Percentiles rank a stretch among this genome's conserved stretches.
Conservation (phyloP, 1,284 basidiomycete genomes). For the Pseudozyma tsukubaensis region DNA sequence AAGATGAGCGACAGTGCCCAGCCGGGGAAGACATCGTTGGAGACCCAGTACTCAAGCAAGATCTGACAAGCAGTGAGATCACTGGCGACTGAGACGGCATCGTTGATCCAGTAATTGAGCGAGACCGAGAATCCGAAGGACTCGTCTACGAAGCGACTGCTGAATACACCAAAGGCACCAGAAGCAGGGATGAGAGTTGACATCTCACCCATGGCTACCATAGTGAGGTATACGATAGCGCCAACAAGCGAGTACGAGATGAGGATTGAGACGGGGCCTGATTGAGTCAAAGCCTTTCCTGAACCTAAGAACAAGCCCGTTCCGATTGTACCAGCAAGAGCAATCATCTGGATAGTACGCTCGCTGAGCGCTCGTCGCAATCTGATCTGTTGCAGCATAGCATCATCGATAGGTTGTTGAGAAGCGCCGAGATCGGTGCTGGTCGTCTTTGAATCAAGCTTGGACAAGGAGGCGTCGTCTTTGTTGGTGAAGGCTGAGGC, state of each 20-base stretch:
- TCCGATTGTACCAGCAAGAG: slow-evolving; percentile 73
- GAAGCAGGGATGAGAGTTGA: slow-evolving; percentile 56
- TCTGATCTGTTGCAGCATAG: slow-evolving; percentile 30
- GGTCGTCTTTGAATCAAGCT: slow-evolving; percentile 18
- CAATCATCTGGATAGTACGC: slow-evolving; percentile 70
- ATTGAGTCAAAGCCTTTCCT: slow-evolving; percentile 70
- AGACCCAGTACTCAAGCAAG: slow-evolving; percentile 45
- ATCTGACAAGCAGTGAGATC: slow-evolving; percentile 73
- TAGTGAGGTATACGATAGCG: slow-evolving; percentile 67
- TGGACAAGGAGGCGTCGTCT: slow-evolving; percentile 9
- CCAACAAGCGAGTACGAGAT: slow-evolving; percentile 65
- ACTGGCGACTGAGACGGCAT: slow-evolving; percentile 52
- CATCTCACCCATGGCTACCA: slow-evolving; percentile 67
- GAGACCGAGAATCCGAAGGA: slow-evolving; percentile 40
- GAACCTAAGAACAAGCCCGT: slow-evolving; percentile 72
- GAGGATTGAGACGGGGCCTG: slow-evolving; percentile 71
- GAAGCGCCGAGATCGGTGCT: slow-evolving; percentile 6
- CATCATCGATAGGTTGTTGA: slow-evolving; percentile 23
- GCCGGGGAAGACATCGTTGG: slow-evolving; percentile 30
- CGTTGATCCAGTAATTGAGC: slow-evolving; percentile 55
- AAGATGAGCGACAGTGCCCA: slow-evolving; percentile 68
- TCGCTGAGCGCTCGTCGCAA: slow-evolving; percentile 54
- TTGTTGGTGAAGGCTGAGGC: slow-evolving; percentile 4
- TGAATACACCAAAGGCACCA: slow-evolving; percentile 62
- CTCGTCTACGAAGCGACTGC: slow-evolving; percentile 55